Evolutionary conservation across 2,329 filamentous ascomycete species (phyloP), one percentile per base, ranked within the genome.

Genomic region (Neoscytalidium dimidiatum): DNA sequence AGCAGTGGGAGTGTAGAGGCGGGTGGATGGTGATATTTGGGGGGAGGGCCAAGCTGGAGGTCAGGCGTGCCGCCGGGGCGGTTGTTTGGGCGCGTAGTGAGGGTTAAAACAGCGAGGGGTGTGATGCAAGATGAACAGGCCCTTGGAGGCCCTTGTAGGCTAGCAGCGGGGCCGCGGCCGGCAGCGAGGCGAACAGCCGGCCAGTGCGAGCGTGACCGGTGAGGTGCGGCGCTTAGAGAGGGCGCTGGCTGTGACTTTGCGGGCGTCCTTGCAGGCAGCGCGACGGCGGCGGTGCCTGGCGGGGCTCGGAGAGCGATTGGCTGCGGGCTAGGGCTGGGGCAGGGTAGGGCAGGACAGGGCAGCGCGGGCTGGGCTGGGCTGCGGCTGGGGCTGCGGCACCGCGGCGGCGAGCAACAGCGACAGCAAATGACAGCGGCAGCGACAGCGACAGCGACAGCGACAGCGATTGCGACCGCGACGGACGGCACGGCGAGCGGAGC

Each of bases 121-220:
- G 69, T 68, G 68, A 69, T 72, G 70, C 70, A 67, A 72, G 73
- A 73, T 68, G 73, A 70, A 57, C 52, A 43, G 35, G 53, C 53
- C 35, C 35, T 43, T 38, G 53, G 23, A 56, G 21, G 53, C 53
- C 35, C 35, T 43, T 38, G 53, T 38, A 56, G 21, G 53, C 53
- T 43, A 58, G 53, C 53, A 58, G 53, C 53, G 53, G 53, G 53
- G 53, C 53, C 13, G 31, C 31, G 51, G 33, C 51, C 31, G 33
- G 51, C 56, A 31, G 41, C 38, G 38, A 46, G 56, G 41, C 56
- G 38, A 52, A 52, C 44, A 51, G 60, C 46, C n/a, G 66, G 65
- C 67, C 53, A 64, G 57, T 58, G 60, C 49, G 46, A 52, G 44
- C 49, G 31, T 48, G 64, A 56, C 66, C 67, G 67, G 69, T 70